Conservation (phyloP, 805 yeast species). For the Nakazawaea populi region DNA sequence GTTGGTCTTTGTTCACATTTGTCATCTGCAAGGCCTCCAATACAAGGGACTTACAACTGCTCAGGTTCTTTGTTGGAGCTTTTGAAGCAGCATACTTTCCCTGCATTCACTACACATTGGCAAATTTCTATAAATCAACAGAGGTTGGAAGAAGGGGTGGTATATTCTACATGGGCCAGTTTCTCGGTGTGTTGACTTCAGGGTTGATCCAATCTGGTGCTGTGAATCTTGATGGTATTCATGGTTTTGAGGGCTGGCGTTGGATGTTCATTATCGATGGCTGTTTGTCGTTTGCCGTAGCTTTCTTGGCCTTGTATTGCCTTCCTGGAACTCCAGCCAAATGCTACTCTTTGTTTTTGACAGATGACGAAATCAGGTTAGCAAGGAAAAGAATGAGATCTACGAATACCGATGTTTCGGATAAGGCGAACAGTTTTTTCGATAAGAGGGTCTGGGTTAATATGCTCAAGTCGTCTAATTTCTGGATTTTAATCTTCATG, state of each 20-base stretch:
- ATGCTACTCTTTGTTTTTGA: conserved; percentile 42
- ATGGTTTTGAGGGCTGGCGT: conserved; percentile 45
- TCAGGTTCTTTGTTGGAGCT: conserved; percentile 62
- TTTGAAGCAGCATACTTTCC: conserved; percentile 67
- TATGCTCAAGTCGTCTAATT: conserved; percentile 52
- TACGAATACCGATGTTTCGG: conserved; percentile 13
- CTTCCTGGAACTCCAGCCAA: conserved; percentile 63
- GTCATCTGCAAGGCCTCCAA: conserved; percentile 44
- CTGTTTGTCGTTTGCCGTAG: conserved; percentile 31
- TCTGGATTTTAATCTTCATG: conserved; percentile 50
- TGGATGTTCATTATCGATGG: conserved; percentile 54
- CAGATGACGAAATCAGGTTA: conserved; percentile 47
- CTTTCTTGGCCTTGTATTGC: conserved; percentile 19
- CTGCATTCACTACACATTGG: conserved; percentile 52
- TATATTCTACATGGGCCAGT: conserved; percentile 58
- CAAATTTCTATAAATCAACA: conserved; percentile 49
- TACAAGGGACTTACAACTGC: conserved; percentile 48
- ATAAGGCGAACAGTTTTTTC: conserved; percentile 27
- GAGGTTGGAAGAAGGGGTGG: conserved; percentile 60
- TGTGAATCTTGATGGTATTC: conserved; percentile 32
- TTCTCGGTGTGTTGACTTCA: conserved; percentile 51
- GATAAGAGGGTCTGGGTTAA: conserved; percentile 44
- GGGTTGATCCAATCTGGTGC: conserved; percentile 47
- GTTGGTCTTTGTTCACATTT: conserved; percentile 65
- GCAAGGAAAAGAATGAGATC: conserved; percentile 34